Conservation (phyloP, 192 early-diverging fungal genomes). For the Physocladia obscura region DNA sequence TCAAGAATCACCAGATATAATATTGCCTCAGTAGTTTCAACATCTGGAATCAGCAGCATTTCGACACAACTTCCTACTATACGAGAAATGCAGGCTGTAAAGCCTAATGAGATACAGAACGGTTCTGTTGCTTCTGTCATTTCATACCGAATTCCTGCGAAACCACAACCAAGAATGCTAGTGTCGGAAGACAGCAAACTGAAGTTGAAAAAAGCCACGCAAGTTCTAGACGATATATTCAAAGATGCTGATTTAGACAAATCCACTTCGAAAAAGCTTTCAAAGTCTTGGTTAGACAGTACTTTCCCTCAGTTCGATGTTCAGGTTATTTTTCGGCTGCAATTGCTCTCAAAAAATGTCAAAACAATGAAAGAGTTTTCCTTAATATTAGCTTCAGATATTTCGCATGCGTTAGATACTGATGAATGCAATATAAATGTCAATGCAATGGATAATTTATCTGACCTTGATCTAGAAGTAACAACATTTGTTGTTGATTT, state of each 20-base stretch:
- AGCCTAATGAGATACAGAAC: neutral
- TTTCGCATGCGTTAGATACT: too few relatives aligned
- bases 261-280: too few relatives aligned
- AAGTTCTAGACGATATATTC: conserved; percentile 20
- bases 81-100: neutral
- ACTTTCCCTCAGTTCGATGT: too few relatives aligned
- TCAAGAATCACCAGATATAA: conserved; percentile 42
- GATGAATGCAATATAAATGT: too few relatives aligned
- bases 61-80: neutral
- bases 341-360: too few relatives aligned
- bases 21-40: conserved; percentile 37
- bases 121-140: neutral
- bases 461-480: neutral
- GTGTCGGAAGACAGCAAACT: neutral
- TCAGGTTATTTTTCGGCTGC: too few relatives aligned
- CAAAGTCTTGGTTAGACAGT: too few relatives aligned
- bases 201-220: neutral
- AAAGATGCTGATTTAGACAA: conserved; percentile 3
- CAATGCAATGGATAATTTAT: too few relatives aligned
- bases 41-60: conserved; percentile 33
- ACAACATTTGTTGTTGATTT: conserved; percentile 27
- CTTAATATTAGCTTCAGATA: too few relatives aligned
- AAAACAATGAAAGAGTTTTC: too few relatives aligned
- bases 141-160: neutral
- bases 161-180: neutral